Base-by-base conservation (phyloP, 2,329 filamentous ascomycete species). In the Sphaerulina musiva region DNA sequence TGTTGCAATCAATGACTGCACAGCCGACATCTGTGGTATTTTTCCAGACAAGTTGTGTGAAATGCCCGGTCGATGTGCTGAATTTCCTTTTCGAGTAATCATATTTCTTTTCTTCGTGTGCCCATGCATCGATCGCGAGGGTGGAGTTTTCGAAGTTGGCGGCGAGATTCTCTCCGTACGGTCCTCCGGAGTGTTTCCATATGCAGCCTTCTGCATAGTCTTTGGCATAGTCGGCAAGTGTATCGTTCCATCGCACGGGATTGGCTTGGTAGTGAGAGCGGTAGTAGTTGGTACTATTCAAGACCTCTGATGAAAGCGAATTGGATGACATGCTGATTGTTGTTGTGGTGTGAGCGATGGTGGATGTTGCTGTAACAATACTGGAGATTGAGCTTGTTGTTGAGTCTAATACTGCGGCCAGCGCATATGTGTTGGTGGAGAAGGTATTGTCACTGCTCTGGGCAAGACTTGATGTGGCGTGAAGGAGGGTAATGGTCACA, bases 11-110 rank as follows among this genome's bases (percentile, higher is more conserved):
- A 4, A 62, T 58, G 8, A 61, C 53, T 0, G 60, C 66, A 51
- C 66, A 68, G 12, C 66, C 67, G 32, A 68, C 65, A 6, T 54
- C 38, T 4, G 64, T 67, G 4, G 66, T 67, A 31, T 61, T 60
- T 54, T 63, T 53, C 66, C 66, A 69, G 39, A 67, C 66, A 48
- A 69, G 61, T 56, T 69, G 67, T n/a, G 66, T 69, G 55, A 63
- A 69, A 50, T 69, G 67, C 23, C 67, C 67, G 3, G 60, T 59
- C 3, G 48, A 34, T 43, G 64, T 58, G 14, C 60, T 59, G 59
- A 68, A 68, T 31, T 62, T 56, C 6, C 52, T 55, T 34, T 64
- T 60, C 8, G 34, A 39, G 50, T 63, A 69, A 50, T 64, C 53
- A 59, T 68, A 69, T 3, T 62, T 44, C 23, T 50, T 53, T 48